Percentiles rank a stretch among this genome's conserved stretches.
Conservation (phyloP, 805 yeast genomes). For the Cyberlindnera subsufficiens region DNA sequence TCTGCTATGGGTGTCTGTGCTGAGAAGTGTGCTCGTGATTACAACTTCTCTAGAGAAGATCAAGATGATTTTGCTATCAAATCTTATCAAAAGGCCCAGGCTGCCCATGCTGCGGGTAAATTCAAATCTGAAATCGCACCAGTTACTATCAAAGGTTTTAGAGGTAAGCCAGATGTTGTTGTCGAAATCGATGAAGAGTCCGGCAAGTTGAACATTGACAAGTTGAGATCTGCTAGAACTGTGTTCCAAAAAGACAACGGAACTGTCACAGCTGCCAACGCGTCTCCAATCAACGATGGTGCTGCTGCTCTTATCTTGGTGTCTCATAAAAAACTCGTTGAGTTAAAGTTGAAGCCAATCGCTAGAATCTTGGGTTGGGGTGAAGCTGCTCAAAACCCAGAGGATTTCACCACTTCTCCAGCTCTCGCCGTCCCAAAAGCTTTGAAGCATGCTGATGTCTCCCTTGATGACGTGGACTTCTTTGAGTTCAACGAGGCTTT, state of each 20-base stretch:
- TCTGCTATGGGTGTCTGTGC: slow-evolving; percentile 96
- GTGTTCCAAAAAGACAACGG: slow-evolving; percentile 93
- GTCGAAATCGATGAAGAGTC: slow-evolving; percentile 82
- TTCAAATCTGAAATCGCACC: slow-evolving; percentile 82
- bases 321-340: slow-evolving; percentile 77
- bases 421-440: slow-evolving; percentile 95
- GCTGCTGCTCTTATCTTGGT: slow-evolving; percentile 92
- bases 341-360: slow-evolving; percentile 80
- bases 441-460: slow-evolving; percentile 72
- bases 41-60: slow-evolving; percentile 68
- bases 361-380: slow-evolving; percentile 94
- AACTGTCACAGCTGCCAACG: slow-evolving; percentile 95
- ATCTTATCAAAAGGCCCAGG: slow-evolving; percentile 82
- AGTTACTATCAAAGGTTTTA: slow-evolving; percentile 78
- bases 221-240: slow-evolving; percentile 79
- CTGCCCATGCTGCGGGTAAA: slow-evolving; percentile 76
- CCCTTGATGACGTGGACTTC: slow-evolving; percentile 68
- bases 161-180: slow-evolving; percentile 81
- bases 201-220: slow-evolving; percentile 68
- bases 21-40: slow-evolving; percentile 90
- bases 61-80: slow-evolving; percentile 86
- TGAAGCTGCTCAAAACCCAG: slow-evolving; percentile 94
- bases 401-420: slow-evolving; percentile 95
- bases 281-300: slow-evolving; percentile 95
- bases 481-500: slow-evolving; percentile 98